phyloP scores from a whole-genome alignment of 164 flowering plant genomes.

The Chimonanthus salicifolius region DNA sequence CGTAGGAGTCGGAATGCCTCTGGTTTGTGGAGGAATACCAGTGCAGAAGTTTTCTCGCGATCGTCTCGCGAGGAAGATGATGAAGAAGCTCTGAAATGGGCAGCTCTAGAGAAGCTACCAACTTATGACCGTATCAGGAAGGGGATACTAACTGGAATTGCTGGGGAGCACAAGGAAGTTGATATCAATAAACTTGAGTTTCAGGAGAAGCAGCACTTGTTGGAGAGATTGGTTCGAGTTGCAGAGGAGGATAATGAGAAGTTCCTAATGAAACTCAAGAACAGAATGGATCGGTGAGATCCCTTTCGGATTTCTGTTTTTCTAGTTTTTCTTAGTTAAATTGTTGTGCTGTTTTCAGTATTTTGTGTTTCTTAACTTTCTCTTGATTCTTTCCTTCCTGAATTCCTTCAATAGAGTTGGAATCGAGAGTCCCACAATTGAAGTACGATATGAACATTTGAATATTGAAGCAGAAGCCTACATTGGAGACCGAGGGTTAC shows the following conservation, averaged over 20 bases:
- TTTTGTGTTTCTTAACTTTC: neutral
- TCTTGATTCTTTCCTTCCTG: neutral
- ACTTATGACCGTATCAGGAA: slow-evolving; percentile 17
- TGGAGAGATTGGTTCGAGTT: slow-evolving; percentile 60
- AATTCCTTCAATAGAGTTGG: slow-evolving; percentile 53
- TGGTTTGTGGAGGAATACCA: slow-evolving; percentile 12
- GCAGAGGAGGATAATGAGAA: slow-evolving; percentile 90
- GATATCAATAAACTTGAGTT: slow-evolving; percentile 64
- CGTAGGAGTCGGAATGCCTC: slow-evolving; percentile 14
- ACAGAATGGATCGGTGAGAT: slow-evolving; percentile 62
- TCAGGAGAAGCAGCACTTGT: slow-evolving; percentile 52
- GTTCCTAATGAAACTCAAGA: slow-evolving; percentile 62
- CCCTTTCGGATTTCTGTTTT: slow-evolving; percentile 5
- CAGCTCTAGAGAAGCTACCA: slow-evolving; percentile 20
- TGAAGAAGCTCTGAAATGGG: slow-evolving; percentile 24
- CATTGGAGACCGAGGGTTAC: slow-evolving; percentile 71
- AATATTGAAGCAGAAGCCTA: slow-evolving; percentile 66
- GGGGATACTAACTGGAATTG: slow-evolving; percentile 3
- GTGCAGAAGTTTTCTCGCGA: slow-evolving; percentile 10
- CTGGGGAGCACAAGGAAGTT: slow-evolving; percentile 40
- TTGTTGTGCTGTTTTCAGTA: neutral
- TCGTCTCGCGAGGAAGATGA: slow-evolving; percentile 20
- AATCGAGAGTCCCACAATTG: slow-evolving; percentile 68
- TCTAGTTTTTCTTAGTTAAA: neutral
- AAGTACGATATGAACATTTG: slow-evolving; percentile 72